Base-by-base conservation (phyloP, 305 asterid genomes). In the Coffea humblotiana region DNA sequence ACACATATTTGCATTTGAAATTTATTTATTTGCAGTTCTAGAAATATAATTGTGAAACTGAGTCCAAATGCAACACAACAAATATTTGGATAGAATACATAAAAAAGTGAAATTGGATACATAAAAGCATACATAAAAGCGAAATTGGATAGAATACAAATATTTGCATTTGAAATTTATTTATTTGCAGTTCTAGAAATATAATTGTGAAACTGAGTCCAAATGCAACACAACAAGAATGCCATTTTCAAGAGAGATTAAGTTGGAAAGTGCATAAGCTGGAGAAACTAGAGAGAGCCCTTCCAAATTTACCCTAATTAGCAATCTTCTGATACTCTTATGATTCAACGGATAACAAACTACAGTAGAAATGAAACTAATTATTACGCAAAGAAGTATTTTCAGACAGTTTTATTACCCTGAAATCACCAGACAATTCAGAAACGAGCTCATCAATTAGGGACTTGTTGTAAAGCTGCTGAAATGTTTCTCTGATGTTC, bases 371-470 rank as follows among this genome's bases (percentile, higher is more conserved):
- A 37, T 3, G 0, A 37, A 3, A 37, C 16, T 51, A 51, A 10
- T 15, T 54, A 54, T 54, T 19, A 16, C 15, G 61, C 21, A 16
- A 54, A 54, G 7, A 54, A 54, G 23, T 6, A 54, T 16, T 4
- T 48, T 7, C 21, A 43, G 15, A 6, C 8, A 27, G 13, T 56
- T 27, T 21, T 10, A 3, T 52, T 89, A 92, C 97, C 97, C 85
- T 65, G 82, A 94, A 92, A 85, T 92, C 97, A 82, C 97, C 97
- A 63, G 97, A 91, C 47, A 94, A 80, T 80, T 94, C 95, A 75
- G 87, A 78, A 58, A 8, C 6, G 67, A 91, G 90, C 51, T 78
- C 79, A 83, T 90, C 91, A 74, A 88, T 63, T 27, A 94, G 93
- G 71, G 96, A 86, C 65, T 86, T 82, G 21, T 86, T 81, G 88